Conservation (phyloP, 192 early-diverging fungal species). For the Chytriomyces sp. region DNA sequence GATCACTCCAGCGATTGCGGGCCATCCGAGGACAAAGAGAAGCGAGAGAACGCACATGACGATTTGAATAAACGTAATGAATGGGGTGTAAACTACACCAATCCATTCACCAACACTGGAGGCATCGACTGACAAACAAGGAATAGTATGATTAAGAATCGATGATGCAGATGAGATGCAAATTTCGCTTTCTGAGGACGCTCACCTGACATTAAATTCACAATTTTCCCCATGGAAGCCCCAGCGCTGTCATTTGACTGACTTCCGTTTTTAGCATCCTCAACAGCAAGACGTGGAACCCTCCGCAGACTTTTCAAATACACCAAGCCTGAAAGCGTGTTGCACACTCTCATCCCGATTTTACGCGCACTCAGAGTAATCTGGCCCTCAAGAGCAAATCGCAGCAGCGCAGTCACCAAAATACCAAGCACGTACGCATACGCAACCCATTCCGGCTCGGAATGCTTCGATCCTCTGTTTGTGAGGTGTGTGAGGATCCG, state of each 20-base stretch:
- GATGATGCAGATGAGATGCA: background rate
- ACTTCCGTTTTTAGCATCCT: background rate
- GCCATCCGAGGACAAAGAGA: constrained; percentile 72
- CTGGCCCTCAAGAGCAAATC: constrained; percentile 29
- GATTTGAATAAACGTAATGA: constrained; percentile 42
- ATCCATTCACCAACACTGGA: constrained; percentile 27
- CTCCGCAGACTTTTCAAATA: constrained; percentile 42
- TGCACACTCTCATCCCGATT: background rate
- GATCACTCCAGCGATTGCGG: constrained; percentile 76
- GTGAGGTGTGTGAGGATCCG: constrained; percentile 28
- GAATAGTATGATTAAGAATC: background rate
- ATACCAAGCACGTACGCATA: constrained; percentile 36
- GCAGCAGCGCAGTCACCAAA: constrained; percentile 15
- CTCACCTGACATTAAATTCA: constrained; percentile 40
- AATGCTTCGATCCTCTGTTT: background rate
- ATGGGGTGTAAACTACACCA: constrained; percentile 4
- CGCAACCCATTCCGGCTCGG: constrained; percentile 9
- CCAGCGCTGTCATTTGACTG: background rate
- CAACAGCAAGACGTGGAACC: constrained; percentile 9
- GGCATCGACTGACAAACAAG: constrained; percentile 32
- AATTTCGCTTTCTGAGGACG: background rate
- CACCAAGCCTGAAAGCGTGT: constrained; percentile 12
- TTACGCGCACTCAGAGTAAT: constrained; percentile 32
- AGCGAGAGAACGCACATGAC: constrained; percentile 67
- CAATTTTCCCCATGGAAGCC: constrained; percentile 43